Evolutionary conservation across 495 filamentous ascomycete species (phyloP).

Genomic region (Cladorrhinum samala): DNA sequence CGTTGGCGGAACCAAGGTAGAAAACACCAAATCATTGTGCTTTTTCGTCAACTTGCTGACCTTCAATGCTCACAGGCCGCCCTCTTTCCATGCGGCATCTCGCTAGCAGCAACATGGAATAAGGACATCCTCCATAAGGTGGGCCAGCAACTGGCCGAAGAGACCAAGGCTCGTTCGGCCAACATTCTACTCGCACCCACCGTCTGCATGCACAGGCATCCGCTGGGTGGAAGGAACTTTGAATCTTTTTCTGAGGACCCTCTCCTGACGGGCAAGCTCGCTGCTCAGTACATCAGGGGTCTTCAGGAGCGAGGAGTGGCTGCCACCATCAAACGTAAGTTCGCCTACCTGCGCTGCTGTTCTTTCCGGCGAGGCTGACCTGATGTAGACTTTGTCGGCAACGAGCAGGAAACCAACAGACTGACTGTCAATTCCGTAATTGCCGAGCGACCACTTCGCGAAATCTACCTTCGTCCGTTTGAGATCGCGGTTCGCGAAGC

Average conservation of each 20-base stretch:
- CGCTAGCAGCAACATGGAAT: slow-evolving; percentile 76
- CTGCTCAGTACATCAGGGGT: slow-evolving; percentile 65
- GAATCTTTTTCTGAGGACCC: slow-evolving; percentile 87
- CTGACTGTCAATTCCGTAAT: slow-evolving; percentile 66
- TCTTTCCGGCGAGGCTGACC: slow-evolving; percentile 18
- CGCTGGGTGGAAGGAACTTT: slow-evolving; percentile 77
- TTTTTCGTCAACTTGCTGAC: slow-evolving; percentile 35
- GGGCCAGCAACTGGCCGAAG: slow-evolving; percentile 66
- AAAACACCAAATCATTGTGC: slow-evolving; percentile 9
- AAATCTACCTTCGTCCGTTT: slow-evolving; percentile 79
- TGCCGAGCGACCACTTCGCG: slow-evolving; percentile 65
- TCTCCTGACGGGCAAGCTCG: slow-evolving; percentile 66
- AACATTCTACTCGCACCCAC: slow-evolving; percentile 74
- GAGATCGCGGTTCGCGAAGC: slow-evolving; percentile 76
- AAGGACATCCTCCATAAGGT: slow-evolving; percentile 58
- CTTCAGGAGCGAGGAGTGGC: slow-evolving; percentile 69
- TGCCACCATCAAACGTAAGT: slow-evolving; percentile 69
- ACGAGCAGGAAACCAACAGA: slow-evolving; percentile 78
- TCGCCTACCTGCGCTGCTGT: neutral
- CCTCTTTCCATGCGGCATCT: slow-evolving; percentile 68
- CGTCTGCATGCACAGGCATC: slow-evolving; percentile 75
- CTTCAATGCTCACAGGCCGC: slow-evolving; percentile 46
- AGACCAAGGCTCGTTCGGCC: slow-evolving; percentile 65
- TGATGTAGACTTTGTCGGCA: slow-evolving; percentile 63
- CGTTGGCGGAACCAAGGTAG: slow-evolving; percentile 56